These are phyloP conservation scores for Cryptococcus floricola DNA, from an alignment of 1,284 basidiomycete genomes.

Conservation along the genomic window DNA sequence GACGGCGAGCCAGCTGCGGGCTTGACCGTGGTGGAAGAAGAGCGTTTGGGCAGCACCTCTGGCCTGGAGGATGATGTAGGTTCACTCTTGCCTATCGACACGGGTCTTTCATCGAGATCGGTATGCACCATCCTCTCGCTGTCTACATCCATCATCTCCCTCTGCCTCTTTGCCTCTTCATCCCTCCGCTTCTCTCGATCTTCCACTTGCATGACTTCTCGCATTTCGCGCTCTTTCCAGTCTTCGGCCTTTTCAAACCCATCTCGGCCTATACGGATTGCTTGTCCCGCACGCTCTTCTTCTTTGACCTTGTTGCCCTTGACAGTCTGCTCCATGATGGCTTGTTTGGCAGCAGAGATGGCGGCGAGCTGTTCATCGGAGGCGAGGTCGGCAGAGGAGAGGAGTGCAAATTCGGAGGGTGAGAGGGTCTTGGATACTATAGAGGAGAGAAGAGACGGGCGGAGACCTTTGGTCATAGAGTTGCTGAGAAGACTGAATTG, in stretches of 20 bases:
- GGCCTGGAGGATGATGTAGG: too few relatives aligned
- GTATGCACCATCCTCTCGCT: background rate
- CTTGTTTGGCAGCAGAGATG: slow-evolving; percentile 30
- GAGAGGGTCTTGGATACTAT: slow-evolving; percentile 21
- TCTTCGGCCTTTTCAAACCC: slow-evolving; percentile 38
- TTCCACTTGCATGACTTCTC: slow-evolving; percentile 12
- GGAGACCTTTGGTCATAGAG: slow-evolving; percentile 30
- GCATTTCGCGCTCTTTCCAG: slow-evolving; percentile 26
- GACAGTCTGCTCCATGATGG: slow-evolving; percentile 35
- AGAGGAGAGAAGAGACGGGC: slow-evolving; percentile 19
- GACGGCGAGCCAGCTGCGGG: too few relatives aligned
- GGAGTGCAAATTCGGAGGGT: slow-evolving; percentile 29
- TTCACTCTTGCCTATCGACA: too few relatives aligned
- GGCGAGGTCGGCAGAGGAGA: slow-evolving; percentile 38
- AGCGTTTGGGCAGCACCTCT: too few relatives aligned
- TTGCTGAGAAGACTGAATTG: slow-evolving; percentile 40
- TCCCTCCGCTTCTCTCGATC: slow-evolving; percentile 13
- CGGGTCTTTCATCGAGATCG: too few relatives aligned
- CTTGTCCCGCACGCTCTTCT: background rate
- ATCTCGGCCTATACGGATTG: slow-evolving; percentile 36
- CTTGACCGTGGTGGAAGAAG: too few relatives aligned
- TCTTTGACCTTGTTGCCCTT: slow-evolving; percentile 20
- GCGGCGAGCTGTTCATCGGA: slow-evolving; percentile 33
- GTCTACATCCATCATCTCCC: background rate
- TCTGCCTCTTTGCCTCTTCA: background rate